Evolutionary conservation across 208 protist genomes (phyloP).

Genomic region (Trypanosoma vivax): DNA sequence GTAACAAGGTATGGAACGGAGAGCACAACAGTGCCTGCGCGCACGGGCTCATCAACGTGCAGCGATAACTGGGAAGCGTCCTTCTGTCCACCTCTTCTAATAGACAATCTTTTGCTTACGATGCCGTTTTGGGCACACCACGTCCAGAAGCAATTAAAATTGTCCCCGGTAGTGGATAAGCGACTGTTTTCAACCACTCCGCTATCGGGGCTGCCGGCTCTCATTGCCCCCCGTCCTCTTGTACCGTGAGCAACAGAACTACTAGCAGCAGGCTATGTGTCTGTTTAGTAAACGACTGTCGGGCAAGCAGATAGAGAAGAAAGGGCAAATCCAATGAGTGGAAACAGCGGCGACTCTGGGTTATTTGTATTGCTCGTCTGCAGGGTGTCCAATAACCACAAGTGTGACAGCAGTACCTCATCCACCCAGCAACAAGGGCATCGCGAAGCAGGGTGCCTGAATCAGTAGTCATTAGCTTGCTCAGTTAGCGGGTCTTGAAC

Average conservation of each 20-base stretch:
- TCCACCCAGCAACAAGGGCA: not conserved
- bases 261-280: no score
- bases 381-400: no score
- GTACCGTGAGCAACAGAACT: no score
- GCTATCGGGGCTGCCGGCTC: not conserved
- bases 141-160: constrained; percentile 49
- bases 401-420: no score
- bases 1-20: constrained; percentile 61
- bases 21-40: constrained; percentile 46
- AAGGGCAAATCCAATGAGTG: not conserved
- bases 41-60: constrained; percentile 27
- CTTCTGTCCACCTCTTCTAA: constrained; percentile 12
- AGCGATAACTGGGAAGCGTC: constrained; percentile 27
- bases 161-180: constrained; percentile 10
- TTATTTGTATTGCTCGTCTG: no score
- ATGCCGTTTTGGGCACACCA: constrained; percentile 52
- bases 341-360: not conserved
- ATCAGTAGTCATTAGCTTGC: constrained; percentile 62
- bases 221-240: no score
- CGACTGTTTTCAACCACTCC: not conserved
- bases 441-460: not conserved
- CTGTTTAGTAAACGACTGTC: no score
- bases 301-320: not conserved
- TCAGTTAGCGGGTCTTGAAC: constrained; percentile 47
- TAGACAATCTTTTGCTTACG: constrained; percentile 43